Percentiles rank a stretch among this genome's conserved stretches.
Conservation (phyloP, 169 alveolate species). For the Plasmodium inui region DNA sequence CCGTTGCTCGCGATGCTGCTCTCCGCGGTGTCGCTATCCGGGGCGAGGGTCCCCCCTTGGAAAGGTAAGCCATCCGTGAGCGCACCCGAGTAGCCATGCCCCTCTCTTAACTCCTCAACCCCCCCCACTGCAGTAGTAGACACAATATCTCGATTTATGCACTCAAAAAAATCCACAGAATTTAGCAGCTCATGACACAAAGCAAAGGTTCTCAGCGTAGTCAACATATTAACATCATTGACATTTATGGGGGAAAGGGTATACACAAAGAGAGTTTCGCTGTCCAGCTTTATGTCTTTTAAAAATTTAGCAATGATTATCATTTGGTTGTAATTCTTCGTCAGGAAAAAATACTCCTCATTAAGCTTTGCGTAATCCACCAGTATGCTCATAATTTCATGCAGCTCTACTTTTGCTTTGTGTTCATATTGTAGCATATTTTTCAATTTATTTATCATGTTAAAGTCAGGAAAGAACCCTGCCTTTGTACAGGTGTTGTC, state of each 20-base stretch:
- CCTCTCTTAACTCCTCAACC: background rate
- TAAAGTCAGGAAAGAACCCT: constrained; percentile 47
- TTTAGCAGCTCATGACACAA: constrained; percentile 50
- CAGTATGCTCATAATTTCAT: constrained; percentile 36
- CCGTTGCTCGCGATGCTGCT: background rate
- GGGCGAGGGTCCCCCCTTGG: background rate
- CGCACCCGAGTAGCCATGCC: background rate
- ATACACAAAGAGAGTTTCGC: constrained; percentile 18
- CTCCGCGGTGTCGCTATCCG: background rate
- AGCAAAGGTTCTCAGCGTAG: constrained; percentile 26
- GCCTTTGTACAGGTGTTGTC: constrained; percentile 3
- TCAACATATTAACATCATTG: constrained; percentile 27
- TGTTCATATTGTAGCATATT: constrained; percentile 44
- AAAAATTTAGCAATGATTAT: constrained; percentile 34
- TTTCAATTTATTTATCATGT: constrained; percentile 12
- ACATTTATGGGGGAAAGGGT: constrained; percentile 41
- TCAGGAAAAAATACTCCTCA: constrained; percentile 47
- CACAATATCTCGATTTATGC: constrained; percentile 8
- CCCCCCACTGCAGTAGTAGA: background rate
- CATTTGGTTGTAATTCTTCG: constrained; percentile 66
- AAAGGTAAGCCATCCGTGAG: background rate
- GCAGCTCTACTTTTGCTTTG: constrained; percentile 47
- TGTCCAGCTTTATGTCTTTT: constrained; percentile 10
- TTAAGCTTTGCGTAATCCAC: constrained; percentile 45
- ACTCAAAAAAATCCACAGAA: constrained; percentile 61